phyloP scores from a whole-genome alignment of 2,329 filamentous ascomycete species.

The Epichloe brachyelytri region DNA sequence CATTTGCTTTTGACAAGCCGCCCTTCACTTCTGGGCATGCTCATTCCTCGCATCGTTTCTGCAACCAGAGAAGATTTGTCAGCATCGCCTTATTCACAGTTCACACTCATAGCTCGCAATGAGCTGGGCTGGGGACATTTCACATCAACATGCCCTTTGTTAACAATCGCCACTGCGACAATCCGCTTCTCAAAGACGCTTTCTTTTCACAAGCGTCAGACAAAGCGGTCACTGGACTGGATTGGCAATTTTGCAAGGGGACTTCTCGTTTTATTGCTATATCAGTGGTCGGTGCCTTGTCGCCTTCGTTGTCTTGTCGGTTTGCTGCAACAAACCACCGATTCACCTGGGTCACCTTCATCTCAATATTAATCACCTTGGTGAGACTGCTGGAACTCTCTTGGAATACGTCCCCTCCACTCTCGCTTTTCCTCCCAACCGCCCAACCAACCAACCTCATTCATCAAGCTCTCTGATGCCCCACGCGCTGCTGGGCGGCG shows the following conservation, averaged over 20 bases:
- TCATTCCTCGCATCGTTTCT: background rate
- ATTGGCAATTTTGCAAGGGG: background rate
- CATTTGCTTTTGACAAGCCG: background rate
- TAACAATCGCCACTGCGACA: slow-evolving; percentile 7
- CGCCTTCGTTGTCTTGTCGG: background rate
- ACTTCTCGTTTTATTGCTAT: background rate
- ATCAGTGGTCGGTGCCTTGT: too few species aligned
- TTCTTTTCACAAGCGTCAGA: background rate
- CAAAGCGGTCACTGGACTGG: background rate
- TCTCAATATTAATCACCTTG: background rate
- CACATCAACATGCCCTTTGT: slow-evolving; percentile 16
- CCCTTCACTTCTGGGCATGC: background rate
- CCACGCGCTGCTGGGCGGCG: slow-evolving; percentile 6
- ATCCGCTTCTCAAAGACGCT: slow-evolving; percentile 5
- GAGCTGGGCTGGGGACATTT: background rate
- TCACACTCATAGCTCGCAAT: background rate
- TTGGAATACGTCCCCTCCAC: background rate
- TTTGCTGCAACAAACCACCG: background rate
- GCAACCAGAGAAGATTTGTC: background rate
- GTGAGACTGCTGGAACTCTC: background rate
- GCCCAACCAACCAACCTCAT: background rate
- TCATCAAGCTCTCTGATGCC: slow-evolving; percentile 7
- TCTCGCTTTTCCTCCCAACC: background rate
- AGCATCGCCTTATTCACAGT: background rate
- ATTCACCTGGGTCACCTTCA: background rate